Percentiles rank a stretch among this genome's conserved stretches.
Conservation (phyloP, 257 asterid species). For the Nicotiana tabacum region DNA sequence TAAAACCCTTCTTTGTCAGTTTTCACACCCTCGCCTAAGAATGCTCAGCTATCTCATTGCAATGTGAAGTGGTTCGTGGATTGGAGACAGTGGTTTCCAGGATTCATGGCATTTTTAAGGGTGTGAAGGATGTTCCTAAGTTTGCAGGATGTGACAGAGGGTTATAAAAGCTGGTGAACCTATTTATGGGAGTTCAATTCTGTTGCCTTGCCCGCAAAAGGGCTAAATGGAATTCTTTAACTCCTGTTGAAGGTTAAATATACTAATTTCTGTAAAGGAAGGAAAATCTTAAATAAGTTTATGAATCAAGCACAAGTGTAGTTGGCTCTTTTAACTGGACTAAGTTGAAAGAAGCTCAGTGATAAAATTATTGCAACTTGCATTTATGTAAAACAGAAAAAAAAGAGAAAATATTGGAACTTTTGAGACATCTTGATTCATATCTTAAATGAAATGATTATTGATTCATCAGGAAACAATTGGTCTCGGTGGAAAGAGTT, state of each 20-base stretch:
- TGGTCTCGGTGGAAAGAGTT: neutral
- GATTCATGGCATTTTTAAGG: neutral
- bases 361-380: neutral
- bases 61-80: neutral
- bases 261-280: neutral
- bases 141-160: neutral
- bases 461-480: neutral
- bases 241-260: neutral
- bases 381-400: neutral
- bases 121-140: neutral
- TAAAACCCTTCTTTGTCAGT: neutral
- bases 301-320: neutral
- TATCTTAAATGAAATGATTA: neutral
- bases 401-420: neutral
- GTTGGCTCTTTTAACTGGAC: neutral
- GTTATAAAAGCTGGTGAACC: slow-evolving; percentile 1
- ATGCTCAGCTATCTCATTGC: neutral
- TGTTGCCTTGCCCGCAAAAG: neutral
- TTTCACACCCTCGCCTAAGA: neutral
- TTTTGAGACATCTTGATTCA: neutral
- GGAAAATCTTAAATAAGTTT: neutral
- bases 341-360: neutral
- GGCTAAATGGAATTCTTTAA: neutral
- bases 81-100: neutral
- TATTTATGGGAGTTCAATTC: neutral